Evolutionary conservation across 164 flowering plant species (phyloP), one percentile per base, ranked within the genome.

Genomic region (Platanus orientalis): DNA sequence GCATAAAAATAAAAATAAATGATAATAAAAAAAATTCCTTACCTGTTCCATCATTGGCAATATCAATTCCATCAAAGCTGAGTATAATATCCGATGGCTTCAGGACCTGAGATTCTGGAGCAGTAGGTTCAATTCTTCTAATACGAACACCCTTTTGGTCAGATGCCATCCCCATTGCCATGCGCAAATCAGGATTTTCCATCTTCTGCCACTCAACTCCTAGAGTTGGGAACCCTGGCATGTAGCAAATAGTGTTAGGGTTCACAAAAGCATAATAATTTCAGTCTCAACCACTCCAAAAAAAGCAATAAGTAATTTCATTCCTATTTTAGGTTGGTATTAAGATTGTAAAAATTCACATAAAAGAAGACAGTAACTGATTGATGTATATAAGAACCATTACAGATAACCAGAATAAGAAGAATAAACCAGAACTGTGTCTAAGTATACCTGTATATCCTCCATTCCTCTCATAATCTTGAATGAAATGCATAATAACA

Each of bases 1-100:
- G n/a, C n/a, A n/a, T n/a, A n/a, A n/a, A n/a, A n/a, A n/a, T n/a
- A n/a, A n/a, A n/a, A n/a, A n/a, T n/a, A n/a, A n/a, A n/a, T n/a
- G n/a, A n/a, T n/a, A n/a, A n/a, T n/a, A n/a, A n/a, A n/a, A 40
- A 25, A 55, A 45, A 63, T 51, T 13, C 60, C 70, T 57, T 68
- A 78, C 97, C 94, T 61, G 99, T 95, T 64, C 99, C 99, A 76
- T 95, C 99, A 79, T 91, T 92, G 39, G 99, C 99, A 78, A 95
- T 88, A 68, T 84, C 71, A 67, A 92, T 80, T 29, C 85, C 90
- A 80, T 91, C 99, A 80, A 95, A 95, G 75, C 92, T 83, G 54
- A 95, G 88, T 63, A 95, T 83, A 60, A 95, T 72, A 78, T 91
- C 97, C 29, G 97, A 89, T 73, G 92, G 87, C 73, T 81, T 82